These are phyloP conservation scores for Nannizzia gypsea DNA, from an alignment of 2,329 filamentous ascomycete genomes.

Conservation along the genomic window DNA sequence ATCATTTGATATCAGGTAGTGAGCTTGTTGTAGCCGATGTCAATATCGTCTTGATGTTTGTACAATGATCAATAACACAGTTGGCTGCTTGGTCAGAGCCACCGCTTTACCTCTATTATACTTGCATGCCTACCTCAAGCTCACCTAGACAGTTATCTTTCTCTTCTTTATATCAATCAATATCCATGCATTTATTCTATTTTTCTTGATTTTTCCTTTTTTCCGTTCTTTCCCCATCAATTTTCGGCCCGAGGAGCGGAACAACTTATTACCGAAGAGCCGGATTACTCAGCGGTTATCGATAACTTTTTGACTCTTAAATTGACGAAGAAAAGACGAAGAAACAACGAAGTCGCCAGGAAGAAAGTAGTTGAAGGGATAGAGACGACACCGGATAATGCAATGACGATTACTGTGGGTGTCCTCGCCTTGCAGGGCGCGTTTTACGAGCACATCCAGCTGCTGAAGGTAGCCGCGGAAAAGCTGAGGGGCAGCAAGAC, in stretches of 20 bases:
- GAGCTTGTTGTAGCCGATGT: too few relatives aligned
- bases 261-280: background rate
- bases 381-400: background rate
- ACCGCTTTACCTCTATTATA: too few relatives aligned
- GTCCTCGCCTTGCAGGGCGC: constrained; percentile 78
- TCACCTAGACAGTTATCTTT: too few relatives aligned
- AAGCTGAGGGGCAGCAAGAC: constrained; percentile 27
- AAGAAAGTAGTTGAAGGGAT: background rate
- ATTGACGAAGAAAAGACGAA: background rate
- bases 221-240: background rate
- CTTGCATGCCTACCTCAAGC: too few relatives aligned
- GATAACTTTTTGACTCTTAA: background rate
- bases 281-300: background rate
- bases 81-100: too few relatives aligned
- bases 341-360: background rate
- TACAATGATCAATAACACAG: too few relatives aligned
- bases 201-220: background rate
- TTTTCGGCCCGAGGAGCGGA: background rate
- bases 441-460: constrained; percentile 74
- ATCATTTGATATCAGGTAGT: too few relatives aligned
- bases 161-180: too few relatives aligned
- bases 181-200: background rate
- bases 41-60: too few relatives aligned
- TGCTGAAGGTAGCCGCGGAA: constrained; percentile 58
- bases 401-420: constrained; percentile 34